Base-by-base conservation (phyloP, 169 alveolate genomes). In the Blepharisma undulans region DNA sequence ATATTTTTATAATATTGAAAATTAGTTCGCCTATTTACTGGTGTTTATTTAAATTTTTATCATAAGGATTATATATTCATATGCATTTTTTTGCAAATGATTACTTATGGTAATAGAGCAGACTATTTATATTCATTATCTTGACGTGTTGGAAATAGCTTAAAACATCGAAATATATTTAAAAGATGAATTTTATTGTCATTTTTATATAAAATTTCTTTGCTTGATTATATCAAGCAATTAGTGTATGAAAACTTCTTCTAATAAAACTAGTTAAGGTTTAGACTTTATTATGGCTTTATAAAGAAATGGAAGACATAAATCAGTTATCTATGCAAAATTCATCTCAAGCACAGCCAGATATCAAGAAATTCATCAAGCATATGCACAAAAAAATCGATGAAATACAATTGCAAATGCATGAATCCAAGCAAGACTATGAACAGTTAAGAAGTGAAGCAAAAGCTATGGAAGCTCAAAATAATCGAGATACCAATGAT, bases 401-500 rank as follows among this genome's bases (percentile, higher is more conserved):
- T 7, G 60, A 92, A 76, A 74, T 92, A 0, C 85, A 84, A 25
- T 48, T 32, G 27, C 89, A 59, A 4, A 74, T 94, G 74, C 72
- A 90, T 66, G 93, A 92, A 6, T 90, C 91, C 91, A 92, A 92
- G 89, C 93, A 94, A 88, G 94, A 92, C 25, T 76, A 84, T 34
- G 88, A 94, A 32, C 87, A 92, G 14, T 66, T 94, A 66, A 84
- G 95, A 74, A 84, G 90, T 74, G 95, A 94, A 5, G 78, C 91
- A 32, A 91, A 87, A 5, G 88, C 93, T 71, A 78, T 94, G 33
- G 96, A 94, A 74, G 90, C 93, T 60, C 86, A 90, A 60, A 91
- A 89, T 32, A 91, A 92, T 36, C 94, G 92, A 72, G 87, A 80
- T 19, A 92, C 92, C 18, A 92, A 94, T 76, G 96, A 94, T 27